Base-by-base conservation (phyloP, 78 protist species). In the Carpediemonas membranifera region DNA sequence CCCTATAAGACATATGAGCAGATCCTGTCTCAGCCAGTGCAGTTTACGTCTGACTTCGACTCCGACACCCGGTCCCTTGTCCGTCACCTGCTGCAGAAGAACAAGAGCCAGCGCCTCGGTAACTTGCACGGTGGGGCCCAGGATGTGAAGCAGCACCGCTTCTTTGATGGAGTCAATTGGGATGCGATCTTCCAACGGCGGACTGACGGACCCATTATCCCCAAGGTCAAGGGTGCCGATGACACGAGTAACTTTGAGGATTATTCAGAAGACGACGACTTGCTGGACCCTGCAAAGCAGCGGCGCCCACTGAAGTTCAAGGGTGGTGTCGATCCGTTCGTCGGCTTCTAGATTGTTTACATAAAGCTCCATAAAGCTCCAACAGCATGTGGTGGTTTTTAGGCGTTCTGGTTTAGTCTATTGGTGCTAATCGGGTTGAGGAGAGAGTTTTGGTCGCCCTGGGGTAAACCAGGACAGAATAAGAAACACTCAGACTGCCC, bases 71-170 rank as follows among this genome's bases (percentile, higher is more conserved):
- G 77, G 64, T 92, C 89, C 74, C 66, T 93, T 19, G 76, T 93
- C 39, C 71, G 69, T 36, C 71, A 76, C 50, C 73, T 93, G 44
- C 82, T 90, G 52, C 69, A 76, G 35, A 68, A 73, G 14, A 91
- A 93, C 67, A 78, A 76, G 24, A 79, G 88, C 19, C 70, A 84
- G 78, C 79, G 98, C 59, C 41, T 90, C 28, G 98, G 97, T 52
- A 76, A 69, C 35, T 54, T 84, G 36, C 79, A 77, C 70, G 71
- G 52, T 44, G 98, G 96, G 11, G 89, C 83, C 1, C 79, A 51
- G 33, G 94, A 90, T 77, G 78, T 94, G 65, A 84, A 83, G 81
- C 65, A 71, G 52, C 95, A 90, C 76, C 57, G 65, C 37, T 93
- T 91, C 87, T 90, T 85, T 74, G 65, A 76, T 24, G 86, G 74